Evolutionary conservation across 2,329 filamentous ascomycete species (phyloP).

Genomic region (Beauveria rudraprayagi): DNA sequence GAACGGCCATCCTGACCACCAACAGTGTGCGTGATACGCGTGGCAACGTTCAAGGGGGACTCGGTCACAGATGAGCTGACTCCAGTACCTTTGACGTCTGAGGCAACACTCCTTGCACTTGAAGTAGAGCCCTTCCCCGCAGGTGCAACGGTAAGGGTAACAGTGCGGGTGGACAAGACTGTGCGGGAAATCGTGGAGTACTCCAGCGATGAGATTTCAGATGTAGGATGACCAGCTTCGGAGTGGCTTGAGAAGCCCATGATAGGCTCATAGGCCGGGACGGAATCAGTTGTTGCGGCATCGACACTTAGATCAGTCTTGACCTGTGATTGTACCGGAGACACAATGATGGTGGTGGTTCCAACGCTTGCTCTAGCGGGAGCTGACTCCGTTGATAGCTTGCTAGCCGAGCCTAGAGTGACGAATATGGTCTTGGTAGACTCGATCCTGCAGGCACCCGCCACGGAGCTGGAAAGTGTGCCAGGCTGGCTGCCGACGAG

Average conservation of each 20-base stretch:
- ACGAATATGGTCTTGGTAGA: slow-evolving; percentile 39
- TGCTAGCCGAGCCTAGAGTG: slow-evolving; percentile 32
- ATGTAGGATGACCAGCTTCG: neutral
- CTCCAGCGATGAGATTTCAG: slow-evolving; percentile 1
- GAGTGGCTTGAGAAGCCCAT: neutral
- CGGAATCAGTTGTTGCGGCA: neutral
- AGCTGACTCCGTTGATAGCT: slow-evolving; percentile 1
- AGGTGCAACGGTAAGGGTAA: slow-evolving; percentile 13
- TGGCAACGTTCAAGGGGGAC: slow-evolving; percentile 13
- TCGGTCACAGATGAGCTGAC: neutral
- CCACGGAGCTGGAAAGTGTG: slow-evolving; percentile 15
- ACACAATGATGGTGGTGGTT: slow-evolving; percentile 22
- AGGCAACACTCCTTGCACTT: neutral
- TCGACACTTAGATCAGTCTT: neutral
- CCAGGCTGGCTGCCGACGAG: neutral
- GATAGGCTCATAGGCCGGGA: neutral
- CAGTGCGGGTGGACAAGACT: slow-evolving; percentile 17
- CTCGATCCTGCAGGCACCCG: slow-evolving; percentile 12
- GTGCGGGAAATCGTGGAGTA: slow-evolving; percentile 8
- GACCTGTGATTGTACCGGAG: slow-evolving; percentile 8
- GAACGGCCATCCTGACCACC: slow-evolving; percentile 25
- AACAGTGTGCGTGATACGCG: slow-evolving; percentile 22
- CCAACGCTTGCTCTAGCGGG: slow-evolving; percentile 15
- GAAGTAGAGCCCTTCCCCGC: neutral
- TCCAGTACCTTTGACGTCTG: neutral